phyloP scores from a whole-genome alignment of 208 protist species.

The Acanthamoeba lugdunensis region DNA sequence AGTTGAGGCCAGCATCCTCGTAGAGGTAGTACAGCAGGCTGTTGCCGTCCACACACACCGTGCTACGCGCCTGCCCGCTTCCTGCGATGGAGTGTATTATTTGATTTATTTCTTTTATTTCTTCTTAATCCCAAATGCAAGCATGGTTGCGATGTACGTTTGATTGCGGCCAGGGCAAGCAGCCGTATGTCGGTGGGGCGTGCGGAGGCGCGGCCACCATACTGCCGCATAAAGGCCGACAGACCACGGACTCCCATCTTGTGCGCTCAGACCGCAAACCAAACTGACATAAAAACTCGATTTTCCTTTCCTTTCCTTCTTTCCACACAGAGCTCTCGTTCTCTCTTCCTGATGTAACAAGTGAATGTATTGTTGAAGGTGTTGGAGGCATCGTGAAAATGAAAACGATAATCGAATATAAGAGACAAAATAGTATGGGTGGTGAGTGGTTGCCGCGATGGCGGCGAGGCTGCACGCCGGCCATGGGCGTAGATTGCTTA shows the following conservation, averaged over 20 bases:
- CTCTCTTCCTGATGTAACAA: no score
- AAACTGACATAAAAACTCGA: no score
- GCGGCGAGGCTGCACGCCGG: no score
- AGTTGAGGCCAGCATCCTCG: conserved; percentile 9
- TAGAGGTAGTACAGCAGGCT: conserved; percentile 45
- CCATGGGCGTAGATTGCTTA: neutral
- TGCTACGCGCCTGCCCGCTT: neutral
- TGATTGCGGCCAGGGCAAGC: neutral
- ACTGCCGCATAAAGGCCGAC: conserved; percentile 6
- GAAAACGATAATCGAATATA: no score
- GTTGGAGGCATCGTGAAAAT: no score
- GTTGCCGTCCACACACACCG: conserved; percentile 35
- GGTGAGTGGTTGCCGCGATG: no score
- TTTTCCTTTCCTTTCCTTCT: no score
- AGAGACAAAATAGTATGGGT: no score
- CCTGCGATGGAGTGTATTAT: neutral
- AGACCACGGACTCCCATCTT: conserved; percentile 36
- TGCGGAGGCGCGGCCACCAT: neutral
- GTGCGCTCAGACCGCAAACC: no score
- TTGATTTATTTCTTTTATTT: neutral
- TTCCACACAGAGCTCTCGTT: no score
- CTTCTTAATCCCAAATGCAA: neutral
- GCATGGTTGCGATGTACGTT: neutral
- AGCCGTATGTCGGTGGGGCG: neutral
- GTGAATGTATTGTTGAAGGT: no score